These are phyloP conservation scores for Acanthamoeba sp. DNA, from an alignment of 208 protist genomes.

Conservation along the genomic window DNA sequence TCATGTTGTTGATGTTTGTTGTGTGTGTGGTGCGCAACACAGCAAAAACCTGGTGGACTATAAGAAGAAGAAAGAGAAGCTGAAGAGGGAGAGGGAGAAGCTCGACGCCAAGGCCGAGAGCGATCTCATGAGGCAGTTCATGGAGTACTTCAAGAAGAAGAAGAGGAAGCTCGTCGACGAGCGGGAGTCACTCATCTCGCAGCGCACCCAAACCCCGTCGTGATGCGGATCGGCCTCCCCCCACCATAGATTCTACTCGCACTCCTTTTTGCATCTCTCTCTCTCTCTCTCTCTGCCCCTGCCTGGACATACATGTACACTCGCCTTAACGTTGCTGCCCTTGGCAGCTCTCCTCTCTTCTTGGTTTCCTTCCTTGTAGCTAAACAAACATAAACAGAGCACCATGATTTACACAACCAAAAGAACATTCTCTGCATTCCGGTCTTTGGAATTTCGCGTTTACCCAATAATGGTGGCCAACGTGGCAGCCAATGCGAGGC, in stretches of 20 bases:
- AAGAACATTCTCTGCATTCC: neutral
- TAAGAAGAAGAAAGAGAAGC: slow-evolving; percentile 66
- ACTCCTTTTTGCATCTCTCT: neutral
- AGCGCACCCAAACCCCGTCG: slow-evolving; percentile 4
- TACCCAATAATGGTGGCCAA: neutral
- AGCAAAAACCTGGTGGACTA: slow-evolving; percentile 57
- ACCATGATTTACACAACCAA: neutral
- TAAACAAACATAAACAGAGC: neutral
- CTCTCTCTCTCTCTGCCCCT: neutral
- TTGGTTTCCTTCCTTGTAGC: too few species aligned
- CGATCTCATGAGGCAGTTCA: slow-evolving; percentile 53
- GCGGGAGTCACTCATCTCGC: neutral
- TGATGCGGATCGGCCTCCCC: neutral
- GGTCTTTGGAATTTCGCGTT: neutral
- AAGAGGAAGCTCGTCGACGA: slow-evolving; percentile 42
- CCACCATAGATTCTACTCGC: neutral
- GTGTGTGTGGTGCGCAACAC: neutral
- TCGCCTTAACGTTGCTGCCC: neutral
- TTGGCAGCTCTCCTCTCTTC: too few species aligned
- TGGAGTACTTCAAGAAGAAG: slow-evolving; percentile 65
- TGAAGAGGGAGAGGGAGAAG: slow-evolving; percentile 49
- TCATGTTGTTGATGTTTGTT: neutral
- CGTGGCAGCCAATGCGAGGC: neutral
- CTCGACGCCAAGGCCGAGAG: slow-evolving; percentile 63
- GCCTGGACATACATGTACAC: neutral